Evolutionary conservation across 2,329 filamentous ascomycete species (phyloP), one percentile per base, ranked within the genome.

Genomic region (Monosporascus sp.): DNA sequence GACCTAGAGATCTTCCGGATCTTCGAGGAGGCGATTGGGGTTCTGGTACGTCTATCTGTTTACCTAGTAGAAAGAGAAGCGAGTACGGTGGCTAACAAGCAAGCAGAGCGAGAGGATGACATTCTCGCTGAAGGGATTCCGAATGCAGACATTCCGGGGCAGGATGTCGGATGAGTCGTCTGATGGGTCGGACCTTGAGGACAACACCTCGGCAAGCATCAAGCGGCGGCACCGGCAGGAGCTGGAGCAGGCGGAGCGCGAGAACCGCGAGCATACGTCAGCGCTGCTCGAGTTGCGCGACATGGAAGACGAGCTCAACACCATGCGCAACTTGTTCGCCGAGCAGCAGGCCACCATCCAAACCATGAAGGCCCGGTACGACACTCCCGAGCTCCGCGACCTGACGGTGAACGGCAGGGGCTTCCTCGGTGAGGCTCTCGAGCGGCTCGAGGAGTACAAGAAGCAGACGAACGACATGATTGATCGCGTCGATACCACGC

Each of bases 11-110:
- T 86, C 0, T 83, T 86, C 53, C 77, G 82, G 2, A 82, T 86
- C 1, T 86, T 86, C 47, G 82, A 85, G 58, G 83, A 86, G 55
- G 83, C 82, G 5, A 82, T 86, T 34, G 83, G 82, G 14, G 79
- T 85, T 22, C 61, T 86, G 56, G 82, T 84, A 64, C 46, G 71
- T 53, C 0, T 8, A 6, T 14, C 27, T 34, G 0, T 2, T 14
- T 34, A 34, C 5, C 31, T 14, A 34, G 31, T 34, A 34, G 31
- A 34, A 34, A 11, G 31, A 3, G 31, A 34, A 2, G 31, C 31
- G 11, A 14, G 31, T 5, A 34, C 11, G 1, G 11, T 5, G 5
- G 31, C 31, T 34, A 34, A 34, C 9, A 14, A 11, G 31, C 31
- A 34, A 34, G 1, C 46, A 84, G 80, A 84, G 79, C 1, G 83